phyloP scores from a whole-genome alignment of 2,329 filamentous ascomycete species.

The Verticillium isaacii region DNA sequence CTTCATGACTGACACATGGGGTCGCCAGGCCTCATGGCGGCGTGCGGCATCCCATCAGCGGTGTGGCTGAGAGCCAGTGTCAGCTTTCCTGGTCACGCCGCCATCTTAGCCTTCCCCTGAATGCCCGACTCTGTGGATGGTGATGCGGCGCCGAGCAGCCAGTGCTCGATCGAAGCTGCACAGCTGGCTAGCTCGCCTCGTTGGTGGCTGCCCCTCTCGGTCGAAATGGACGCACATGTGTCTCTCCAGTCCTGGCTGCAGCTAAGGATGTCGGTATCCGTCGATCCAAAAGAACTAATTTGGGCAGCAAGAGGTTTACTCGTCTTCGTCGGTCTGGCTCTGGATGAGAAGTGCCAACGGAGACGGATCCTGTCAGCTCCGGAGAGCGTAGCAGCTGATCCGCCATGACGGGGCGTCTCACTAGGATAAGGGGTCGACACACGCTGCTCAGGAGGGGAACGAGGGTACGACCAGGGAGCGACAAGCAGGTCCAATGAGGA shows the following conservation, averaged over 20 bases:
- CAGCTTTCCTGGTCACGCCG: background rate
- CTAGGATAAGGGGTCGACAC: background rate
- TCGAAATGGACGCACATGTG: background rate
- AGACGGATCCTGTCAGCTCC: background rate
- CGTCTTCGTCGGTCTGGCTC: background rate
- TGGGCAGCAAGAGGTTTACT: background rate
- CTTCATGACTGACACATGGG: constrained; percentile 4
- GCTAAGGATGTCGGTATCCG: background rate
- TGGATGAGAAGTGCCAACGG: background rate
- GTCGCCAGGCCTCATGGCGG: background rate
- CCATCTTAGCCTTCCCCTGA: background rate
- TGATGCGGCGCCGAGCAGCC: background rate
- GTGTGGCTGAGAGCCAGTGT: background rate
- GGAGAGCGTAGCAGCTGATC: background rate
- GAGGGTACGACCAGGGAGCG: background rate
- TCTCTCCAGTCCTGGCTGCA: background rate
- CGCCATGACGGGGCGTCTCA: background rate
- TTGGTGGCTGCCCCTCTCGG: background rate
- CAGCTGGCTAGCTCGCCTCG: background rate
- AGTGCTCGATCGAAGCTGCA: background rate
- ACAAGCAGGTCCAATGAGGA: background rate
- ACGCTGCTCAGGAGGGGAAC: too few relatives aligned
- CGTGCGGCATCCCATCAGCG: background rate
- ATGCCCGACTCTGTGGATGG: background rate
- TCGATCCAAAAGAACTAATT: background rate